Evolutionary conservation across 768 basidiomycete species (phyloP).

Genomic region (Suillus ampliporus): DNA sequence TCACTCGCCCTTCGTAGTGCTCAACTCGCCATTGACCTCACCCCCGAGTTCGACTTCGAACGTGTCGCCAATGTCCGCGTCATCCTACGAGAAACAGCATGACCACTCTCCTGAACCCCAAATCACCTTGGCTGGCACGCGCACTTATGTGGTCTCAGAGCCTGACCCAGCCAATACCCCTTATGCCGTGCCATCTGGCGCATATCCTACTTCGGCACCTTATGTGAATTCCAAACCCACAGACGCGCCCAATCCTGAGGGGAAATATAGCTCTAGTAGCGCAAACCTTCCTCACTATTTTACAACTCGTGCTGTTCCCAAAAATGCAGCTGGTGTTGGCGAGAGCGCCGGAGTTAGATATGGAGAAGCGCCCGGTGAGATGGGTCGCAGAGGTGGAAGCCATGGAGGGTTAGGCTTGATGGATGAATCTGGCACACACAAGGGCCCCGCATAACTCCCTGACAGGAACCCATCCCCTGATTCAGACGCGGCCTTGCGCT

Average conservation of each 20-base stretch:
- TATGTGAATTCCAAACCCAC: slow-evolving; percentile 50
- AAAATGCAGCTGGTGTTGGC: slow-evolving; percentile 50
- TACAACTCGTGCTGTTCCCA: slow-evolving; percentile 48
- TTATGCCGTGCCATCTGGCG: slow-evolving; percentile 76
- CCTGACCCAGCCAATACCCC: slow-evolving; percentile 66
- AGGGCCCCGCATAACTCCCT: slow-evolving; percentile 44
- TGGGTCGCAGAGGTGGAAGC: slow-evolving; percentile 48
- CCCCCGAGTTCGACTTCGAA: slow-evolving; percentile 39
- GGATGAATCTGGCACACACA: slow-evolving; percentile 47
- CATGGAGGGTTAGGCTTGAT: slow-evolving; percentile 49
- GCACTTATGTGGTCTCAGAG: slow-evolving; percentile 75
- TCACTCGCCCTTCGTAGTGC: slow-evolving; percentile 68
- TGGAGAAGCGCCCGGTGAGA: slow-evolving; percentile 49
- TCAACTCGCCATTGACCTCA: slow-evolving; percentile 47
- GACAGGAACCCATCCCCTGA: slow-evolving; percentile 56
- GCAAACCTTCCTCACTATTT: slow-evolving; percentile 48
- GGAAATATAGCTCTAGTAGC: slow-evolving; percentile 50
- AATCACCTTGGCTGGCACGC: slow-evolving; percentile 50
- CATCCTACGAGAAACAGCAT: slow-evolving; percentile 66
- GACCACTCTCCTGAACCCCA: slow-evolving; percentile 57
- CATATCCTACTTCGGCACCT: slow-evolving; percentile 58
- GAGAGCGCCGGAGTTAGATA: slow-evolving; percentile 53
- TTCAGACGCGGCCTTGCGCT: slow-evolving; percentile 46
- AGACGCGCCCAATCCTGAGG: slow-evolving; percentile 43
- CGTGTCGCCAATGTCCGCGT: slow-evolving; percentile 23